Percentiles rank a stretch among this genome's conserved stretches.
Conservation (phyloP, 345 rosid species). For the Alliaria petiolata region DNA sequence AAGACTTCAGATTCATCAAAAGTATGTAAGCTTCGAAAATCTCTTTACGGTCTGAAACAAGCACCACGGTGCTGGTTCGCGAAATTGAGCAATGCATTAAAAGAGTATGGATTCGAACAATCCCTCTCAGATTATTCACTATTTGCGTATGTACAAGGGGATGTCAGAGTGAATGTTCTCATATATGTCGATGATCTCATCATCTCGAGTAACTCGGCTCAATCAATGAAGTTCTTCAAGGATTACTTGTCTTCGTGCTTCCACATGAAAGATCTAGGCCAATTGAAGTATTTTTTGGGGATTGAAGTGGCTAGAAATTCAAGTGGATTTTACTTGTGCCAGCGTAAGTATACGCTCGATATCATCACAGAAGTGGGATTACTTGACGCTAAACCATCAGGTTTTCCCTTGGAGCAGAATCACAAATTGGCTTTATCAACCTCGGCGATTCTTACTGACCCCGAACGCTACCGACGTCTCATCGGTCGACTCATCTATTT, state of each 20-base stretch:
- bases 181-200: too few relatives aligned
- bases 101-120: too few relatives aligned
- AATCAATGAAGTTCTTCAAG: too few relatives aligned
- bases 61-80: not conserved
- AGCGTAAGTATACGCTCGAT: not conserved
- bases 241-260: too few relatives aligned
- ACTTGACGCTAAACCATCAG: not conserved
- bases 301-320: not conserved
- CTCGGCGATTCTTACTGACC: too few relatives aligned
- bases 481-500: not conserved
- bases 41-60: not conserved
- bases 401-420: not conserved
- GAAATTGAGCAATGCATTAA: not conserved
- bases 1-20: not conserved
- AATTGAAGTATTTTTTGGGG: not conserved
- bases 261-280: too few relatives aligned
- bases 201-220: too few relatives aligned
- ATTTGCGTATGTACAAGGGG: too few relatives aligned
- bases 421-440: not conserved
- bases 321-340: not conserved
- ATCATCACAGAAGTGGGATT: not conserved
- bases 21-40: not conserved
- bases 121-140: too few relatives aligned
- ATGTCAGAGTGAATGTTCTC: too few relatives aligned
- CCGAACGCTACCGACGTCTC: not conserved